A percentile compares a stretch with the other conserved stretches of the same genome.
These are phyloP conservation scores for Lonicera japonica DNA, from an alignment of 129 eudicot genomes.

Conservation along the genomic window DNA sequence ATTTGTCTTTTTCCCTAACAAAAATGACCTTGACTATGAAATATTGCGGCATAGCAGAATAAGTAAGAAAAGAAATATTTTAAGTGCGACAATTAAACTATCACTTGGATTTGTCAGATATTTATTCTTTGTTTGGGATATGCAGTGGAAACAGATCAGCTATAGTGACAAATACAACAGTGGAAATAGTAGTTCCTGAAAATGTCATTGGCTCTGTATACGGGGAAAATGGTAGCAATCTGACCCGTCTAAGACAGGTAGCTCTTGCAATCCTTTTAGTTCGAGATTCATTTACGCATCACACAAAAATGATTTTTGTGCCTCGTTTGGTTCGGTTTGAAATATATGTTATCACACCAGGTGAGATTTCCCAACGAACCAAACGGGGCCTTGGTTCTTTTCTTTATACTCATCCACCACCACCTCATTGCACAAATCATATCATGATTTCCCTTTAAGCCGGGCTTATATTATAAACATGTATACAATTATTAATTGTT, in stretches of 20 bases:
- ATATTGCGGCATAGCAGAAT: neutral
- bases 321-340: neutral
- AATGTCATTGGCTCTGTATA: conserved; percentile 40
- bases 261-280: neutral
- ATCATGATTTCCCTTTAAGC: no score
- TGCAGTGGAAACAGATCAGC: conserved; percentile 57
- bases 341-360: neutral
- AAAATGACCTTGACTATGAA: no score
- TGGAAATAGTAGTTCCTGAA: conserved; percentile 61
- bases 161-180: conserved; percentile 51
- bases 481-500: no score
- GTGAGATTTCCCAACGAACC: no score
- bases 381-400: no score
- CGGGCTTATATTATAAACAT: no score
- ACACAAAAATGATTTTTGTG: no score
- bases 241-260: conserved; percentile 68
- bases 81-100: neutral
- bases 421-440: no score
- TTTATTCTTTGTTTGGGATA: neutral
- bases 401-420: no score
- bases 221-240: conserved; percentile 73
- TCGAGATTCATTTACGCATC: neutral
- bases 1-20: no score
- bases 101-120: neutral
- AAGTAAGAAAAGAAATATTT: neutral